These are phyloP conservation scores for Glonium stellatum DNA, from an alignment of 495 filamentous ascomycete genomes.

Conservation along the genomic window DNA sequence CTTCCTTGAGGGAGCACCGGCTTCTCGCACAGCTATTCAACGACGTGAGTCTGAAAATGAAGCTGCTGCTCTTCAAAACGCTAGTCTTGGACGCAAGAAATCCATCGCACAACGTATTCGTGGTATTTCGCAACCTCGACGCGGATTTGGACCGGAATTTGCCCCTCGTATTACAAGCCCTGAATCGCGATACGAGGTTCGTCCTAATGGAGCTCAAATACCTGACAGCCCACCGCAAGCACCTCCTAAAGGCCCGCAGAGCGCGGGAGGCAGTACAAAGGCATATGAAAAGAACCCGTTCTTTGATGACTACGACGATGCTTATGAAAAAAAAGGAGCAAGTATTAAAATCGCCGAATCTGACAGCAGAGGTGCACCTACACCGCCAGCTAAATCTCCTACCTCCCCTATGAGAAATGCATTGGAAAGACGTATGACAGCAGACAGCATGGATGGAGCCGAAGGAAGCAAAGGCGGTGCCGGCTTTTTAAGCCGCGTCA, in stretches of 20 bases:
- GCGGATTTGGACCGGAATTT: conserved; percentile 18
- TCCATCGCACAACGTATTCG: conserved; percentile 66
- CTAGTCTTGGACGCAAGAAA: conserved; percentile 81
- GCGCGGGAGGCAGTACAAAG: conserved; percentile 32
- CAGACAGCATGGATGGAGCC: conserved; percentile 48
- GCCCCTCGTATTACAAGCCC: conserved; percentile 27
- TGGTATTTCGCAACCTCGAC: conserved; percentile 37
- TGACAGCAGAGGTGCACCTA: conserved; percentile 31
- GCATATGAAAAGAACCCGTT: conserved; percentile 70
- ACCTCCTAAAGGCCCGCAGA: conserved; percentile 30
- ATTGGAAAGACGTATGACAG: conserved; percentile 63
- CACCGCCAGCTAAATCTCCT: conserved; percentile 29
- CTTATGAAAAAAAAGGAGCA: conserved; percentile 62
- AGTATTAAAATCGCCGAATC: conserved; percentile 50
- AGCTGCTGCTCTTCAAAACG: conserved; percentile 23
- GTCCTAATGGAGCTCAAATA: conserved; percentile 7
- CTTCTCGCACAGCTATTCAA: conserved; percentile 74
- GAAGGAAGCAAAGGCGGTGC: conserved; percentile 42
- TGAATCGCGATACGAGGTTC: conserved; percentile 28
- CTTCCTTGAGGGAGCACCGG: conserved; percentile 90
- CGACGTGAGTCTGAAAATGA: conserved; percentile 62
- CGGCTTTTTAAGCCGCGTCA: conserved; percentile 79
- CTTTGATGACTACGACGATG: conserved; percentile 74
- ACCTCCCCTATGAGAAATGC: conserved; percentile 47
- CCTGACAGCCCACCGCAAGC: conserved; percentile 33